These are phyloP conservation scores for Abrus precatorius DNA, from an alignment of 306 rosid genomes.

Conservation along the genomic window DNA sequence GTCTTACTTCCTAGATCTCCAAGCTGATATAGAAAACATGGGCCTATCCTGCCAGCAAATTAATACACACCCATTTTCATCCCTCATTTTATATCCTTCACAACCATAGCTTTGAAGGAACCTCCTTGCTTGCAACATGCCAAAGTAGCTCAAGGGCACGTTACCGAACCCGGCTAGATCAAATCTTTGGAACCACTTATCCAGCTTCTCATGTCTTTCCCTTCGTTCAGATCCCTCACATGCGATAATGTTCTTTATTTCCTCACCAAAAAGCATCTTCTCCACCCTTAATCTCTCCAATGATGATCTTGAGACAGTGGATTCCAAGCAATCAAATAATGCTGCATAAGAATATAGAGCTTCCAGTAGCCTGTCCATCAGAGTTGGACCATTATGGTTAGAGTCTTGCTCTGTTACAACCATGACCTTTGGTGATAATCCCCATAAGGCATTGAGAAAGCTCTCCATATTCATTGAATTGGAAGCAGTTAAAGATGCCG, in stretches of 20 bases:
- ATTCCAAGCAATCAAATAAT: conserved; percentile 49
- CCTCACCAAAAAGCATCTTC: conserved; percentile 46
- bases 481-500: conserved; percentile 30
- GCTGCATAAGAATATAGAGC: conserved; percentile 50
- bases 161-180: conserved; percentile 41
- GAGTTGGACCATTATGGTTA: conserved; percentile 37
- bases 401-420: conserved; percentile 50
- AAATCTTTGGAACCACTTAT: conserved; percentile 44
- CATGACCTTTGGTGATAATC: conserved; percentile 47
- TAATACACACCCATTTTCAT: conserved; percentile 43
- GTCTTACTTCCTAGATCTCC: conserved; percentile 43
- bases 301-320: conserved; percentile 42
- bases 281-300: conserved; percentile 41
- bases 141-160: conserved; percentile 42
- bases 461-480: conserved; percentile 41
- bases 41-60: conserved; percentile 50
- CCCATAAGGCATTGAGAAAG: conserved; percentile 40
- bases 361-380: conserved; percentile 47
- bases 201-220: conserved; percentile 47
- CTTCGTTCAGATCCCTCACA: conserved; percentile 46
- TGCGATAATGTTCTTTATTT: conserved; percentile 47
- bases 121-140: conserved; percentile 45
- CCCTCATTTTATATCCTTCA: conserved; percentile 47
- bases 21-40: conserved; percentile 49
- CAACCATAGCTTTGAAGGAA: conserved; percentile 39